Evolutionary conservation across 345 rosid species (phyloP), one percentile per base, ranked within the genome.

Genomic region (Ceriops zippeliana): DNA sequence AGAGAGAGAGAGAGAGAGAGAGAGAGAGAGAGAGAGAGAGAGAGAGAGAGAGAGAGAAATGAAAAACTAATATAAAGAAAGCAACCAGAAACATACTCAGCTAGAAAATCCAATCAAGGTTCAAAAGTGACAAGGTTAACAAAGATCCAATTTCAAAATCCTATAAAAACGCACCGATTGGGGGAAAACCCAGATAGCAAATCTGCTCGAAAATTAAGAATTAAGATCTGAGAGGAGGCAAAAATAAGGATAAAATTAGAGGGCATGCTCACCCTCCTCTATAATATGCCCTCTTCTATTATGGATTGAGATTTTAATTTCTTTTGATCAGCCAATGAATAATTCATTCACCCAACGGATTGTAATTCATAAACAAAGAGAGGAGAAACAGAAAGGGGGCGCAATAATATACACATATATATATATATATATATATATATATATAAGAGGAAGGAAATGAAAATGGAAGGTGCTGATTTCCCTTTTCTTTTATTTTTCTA

Each of bases 171-270:
- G 81, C 86, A 89, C 90, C 90, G 84, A 90, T 82, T 78, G 75
- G 73, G 78, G 75, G 70, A 79, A 46, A 79, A 81, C 88, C 91
- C 85, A 87, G 87, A 83, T 83, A 84, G 70, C 70, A 83, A 89
- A 90, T 86, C 89, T 85, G 56, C 30, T 63, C 59, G 31, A 62
- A 64, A 32, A 84, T 64, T 51, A 62, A 71, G 73, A 70, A 62
- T 78, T 85, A 80, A 86, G 98, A 90, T 89, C 96, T 87, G 91
- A 82, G 80, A 80, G 84, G 86, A 83, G 83, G 76, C 73, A 73
- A 58, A 58, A 79, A 81, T 77, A 83, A 58, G 53, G 70, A 63
- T 56, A 37, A 67, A 80, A 80, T 73, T 52, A 78, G 72, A 82
- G 83, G 90, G 87, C 86, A 83, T 77, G 84, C 72, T 80, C 82